Evolutionary conservation across 2,329 filamentous ascomycete genomes (phyloP).

Genomic region (Fusarium illudens): DNA sequence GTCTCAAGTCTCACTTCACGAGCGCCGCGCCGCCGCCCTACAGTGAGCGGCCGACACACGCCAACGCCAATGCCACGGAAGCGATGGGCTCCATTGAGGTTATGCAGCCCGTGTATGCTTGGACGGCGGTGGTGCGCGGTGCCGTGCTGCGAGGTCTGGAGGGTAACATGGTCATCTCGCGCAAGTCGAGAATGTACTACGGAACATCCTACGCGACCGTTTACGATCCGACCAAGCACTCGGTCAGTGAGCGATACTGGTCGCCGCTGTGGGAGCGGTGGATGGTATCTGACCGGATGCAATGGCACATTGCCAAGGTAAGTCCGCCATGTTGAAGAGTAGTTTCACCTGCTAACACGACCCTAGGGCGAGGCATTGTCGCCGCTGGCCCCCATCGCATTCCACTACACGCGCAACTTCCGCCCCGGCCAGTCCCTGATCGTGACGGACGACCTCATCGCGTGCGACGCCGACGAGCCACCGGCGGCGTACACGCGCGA

Average conservation of each 20-base stretch:
- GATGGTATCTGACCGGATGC: slow-evolving; percentile 86
- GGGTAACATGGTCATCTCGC: slow-evolving; percentile 79
- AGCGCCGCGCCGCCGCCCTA: slow-evolving; percentile 68
- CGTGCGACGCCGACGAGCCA: slow-evolving; percentile 74
- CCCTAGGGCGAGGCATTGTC: slow-evolving; percentile 76
- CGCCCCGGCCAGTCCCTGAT: slow-evolving; percentile 78
- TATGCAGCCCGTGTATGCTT: slow-evolving; percentile 83
- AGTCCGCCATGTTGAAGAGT: slow-evolving; percentile 31
- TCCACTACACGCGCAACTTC: slow-evolving; percentile 89
- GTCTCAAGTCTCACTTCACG: slow-evolving; percentile 74
- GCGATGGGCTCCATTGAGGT: slow-evolving; percentile 73
- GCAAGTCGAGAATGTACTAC: slow-evolving; percentile 79
- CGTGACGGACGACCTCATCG: slow-evolving; percentile 83
- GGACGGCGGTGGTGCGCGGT: slow-evolving; percentile 82
- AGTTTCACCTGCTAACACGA: neutral
- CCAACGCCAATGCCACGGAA: slow-evolving; percentile 56
- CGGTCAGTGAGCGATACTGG: slow-evolving; percentile 79
- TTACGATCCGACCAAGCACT: slow-evolving; percentile 79
- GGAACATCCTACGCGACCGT: slow-evolving; percentile 84
- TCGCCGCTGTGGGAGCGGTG: slow-evolving; percentile 81
- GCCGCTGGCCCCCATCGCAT: slow-evolving; percentile 76
- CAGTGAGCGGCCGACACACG: slow-evolving; percentile 75
- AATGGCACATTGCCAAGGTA: slow-evolving; percentile 85
- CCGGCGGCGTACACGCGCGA: slow-evolving; percentile 67
- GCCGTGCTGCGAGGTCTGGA: slow-evolving; percentile 79